Evolutionary conservation across 2,329 filamentous ascomycete genomes (phyloP).

Genomic region (Arthroderma sp.): DNA sequence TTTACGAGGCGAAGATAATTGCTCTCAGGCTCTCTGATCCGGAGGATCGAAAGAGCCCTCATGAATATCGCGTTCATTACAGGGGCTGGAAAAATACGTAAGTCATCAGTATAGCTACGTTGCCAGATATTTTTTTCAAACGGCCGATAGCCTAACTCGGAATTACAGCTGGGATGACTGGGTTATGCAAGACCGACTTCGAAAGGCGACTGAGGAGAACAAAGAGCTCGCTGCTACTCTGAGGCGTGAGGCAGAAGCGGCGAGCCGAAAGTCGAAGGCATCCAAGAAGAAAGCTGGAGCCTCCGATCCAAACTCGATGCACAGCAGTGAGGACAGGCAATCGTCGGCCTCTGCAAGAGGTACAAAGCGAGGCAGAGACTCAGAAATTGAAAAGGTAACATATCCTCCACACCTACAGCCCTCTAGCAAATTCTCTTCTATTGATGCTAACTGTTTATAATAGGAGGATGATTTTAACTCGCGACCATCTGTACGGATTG

Average conservation of each 20-base stretch:
- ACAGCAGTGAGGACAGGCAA: constrained; percentile 34
- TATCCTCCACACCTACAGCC: background rate
- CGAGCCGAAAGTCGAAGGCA: constrained; percentile 21
- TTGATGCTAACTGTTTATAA: constrained; percentile 4
- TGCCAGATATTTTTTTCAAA: constrained; percentile 25
- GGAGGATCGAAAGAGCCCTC: constrained; percentile 58
- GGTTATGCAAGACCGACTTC: constrained; percentile 84
- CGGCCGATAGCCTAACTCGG: background rate
- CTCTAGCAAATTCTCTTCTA: background rate
- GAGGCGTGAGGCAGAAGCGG: constrained; percentile 29
- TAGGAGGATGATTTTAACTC: constrained; percentile 82
- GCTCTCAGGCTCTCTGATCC: constrained; percentile 54
- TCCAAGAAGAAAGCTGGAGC: constrained; percentile 26
- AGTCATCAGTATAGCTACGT: constrained; percentile 65
- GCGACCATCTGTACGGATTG: constrained; percentile 72
- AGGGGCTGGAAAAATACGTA: constrained; percentile 98
- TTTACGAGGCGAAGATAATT: constrained; percentile 94
- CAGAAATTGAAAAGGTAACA: constrained; percentile 36
- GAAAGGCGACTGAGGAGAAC: constrained; percentile 91
- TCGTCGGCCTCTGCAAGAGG: constrained; percentile 31
- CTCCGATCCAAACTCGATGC: constrained; percentile 30
- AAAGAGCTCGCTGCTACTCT: constrained; percentile 60
- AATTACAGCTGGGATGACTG: constrained; percentile 79
- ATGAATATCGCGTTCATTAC: constrained; percentile 89
- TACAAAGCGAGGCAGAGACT: constrained; percentile 33